A percentile compares a stretch with the other conserved stretches of the same genome.
Conservation (phyloP, 73 alveolate genomes). For the Paraurostyla sp. region DNA sequence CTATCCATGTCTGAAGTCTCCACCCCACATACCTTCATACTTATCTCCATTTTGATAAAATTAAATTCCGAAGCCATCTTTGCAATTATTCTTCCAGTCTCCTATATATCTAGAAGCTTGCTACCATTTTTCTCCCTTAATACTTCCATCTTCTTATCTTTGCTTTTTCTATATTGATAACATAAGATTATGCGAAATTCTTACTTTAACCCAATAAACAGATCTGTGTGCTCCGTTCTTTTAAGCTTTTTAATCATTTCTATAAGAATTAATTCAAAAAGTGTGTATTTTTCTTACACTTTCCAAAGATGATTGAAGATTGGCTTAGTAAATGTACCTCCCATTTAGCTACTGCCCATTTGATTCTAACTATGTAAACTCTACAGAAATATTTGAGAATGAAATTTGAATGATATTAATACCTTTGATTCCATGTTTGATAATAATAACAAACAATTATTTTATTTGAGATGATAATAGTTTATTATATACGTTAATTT, state of each 20-base stretch:
- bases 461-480: slow-evolving; percentile 14
- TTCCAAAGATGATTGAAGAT: slow-evolving; percentile 67
- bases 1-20: slow-evolving; percentile 94
- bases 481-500: slow-evolving; percentile 61
- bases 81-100: slow-evolving; percentile 88
- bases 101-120: slow-evolving; percentile 87
- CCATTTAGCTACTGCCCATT: neutral
- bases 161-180: slow-evolving; percentile 80
- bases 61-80: slow-evolving; percentile 87
- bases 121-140: slow-evolving; percentile 93
- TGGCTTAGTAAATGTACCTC: neutral
- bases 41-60: slow-evolving; percentile 89
- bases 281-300: slow-evolving; percentile 87
- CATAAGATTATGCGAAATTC: neutral
- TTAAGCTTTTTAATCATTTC: slow-evolving; percentile 91
- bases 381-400: neutral
- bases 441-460: neutral
- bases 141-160: slow-evolving; percentile 93
- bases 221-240: slow-evolving; percentile 96
- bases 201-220: slow-evolving; percentile 95
- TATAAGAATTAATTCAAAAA: slow-evolving; percentile 91
- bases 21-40: slow-evolving; percentile 95
- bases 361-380: neutral
- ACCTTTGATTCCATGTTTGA: slow-evolving; percentile 45
- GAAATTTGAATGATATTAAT: neutral